Evolutionary conservation across 108 stramenopile species (phyloP).

Genomic region (Fistulifera pelliculosa): DNA sequence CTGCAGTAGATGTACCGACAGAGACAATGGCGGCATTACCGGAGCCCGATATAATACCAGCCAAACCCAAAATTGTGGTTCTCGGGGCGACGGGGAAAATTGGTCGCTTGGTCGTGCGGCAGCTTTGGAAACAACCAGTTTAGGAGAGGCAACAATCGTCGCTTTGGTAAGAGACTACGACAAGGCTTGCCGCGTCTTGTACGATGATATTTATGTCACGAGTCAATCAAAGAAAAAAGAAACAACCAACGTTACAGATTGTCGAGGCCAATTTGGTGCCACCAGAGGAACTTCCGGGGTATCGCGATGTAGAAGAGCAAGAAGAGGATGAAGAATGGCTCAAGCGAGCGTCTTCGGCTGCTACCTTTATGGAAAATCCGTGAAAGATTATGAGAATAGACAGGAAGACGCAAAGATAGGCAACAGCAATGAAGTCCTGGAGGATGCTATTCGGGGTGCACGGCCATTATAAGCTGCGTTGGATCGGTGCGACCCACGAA

Average conservation of each 20-base stretch:
- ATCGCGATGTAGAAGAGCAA: conserved; percentile 17
- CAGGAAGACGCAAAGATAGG: conserved; percentile 12
- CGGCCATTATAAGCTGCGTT: conserved; percentile 61
- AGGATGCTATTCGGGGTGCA: conserved; percentile 40
- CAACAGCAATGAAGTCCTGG: conserved; percentile 36
- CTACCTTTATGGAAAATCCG: conserved; percentile 24
- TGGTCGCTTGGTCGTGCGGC: conserved; percentile 43
- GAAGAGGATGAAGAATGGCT: conserved; percentile 23
- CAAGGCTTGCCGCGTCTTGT: conserved; percentile 42
- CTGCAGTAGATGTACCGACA: conserved; percentile 18
- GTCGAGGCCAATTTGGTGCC: conserved; percentile 53
- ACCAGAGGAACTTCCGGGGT: conserved; percentile 30
- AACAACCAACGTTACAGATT: conserved; percentile 37
- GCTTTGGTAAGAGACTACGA: conserved; percentile 48
- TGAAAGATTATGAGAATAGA: conserved; percentile 32
- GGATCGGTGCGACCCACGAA: conserved; percentile 46
- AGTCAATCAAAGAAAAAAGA: conserved; percentile 7
- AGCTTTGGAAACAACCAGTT: conserved; percentile 31
- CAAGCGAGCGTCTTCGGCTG: conserved; percentile 27
- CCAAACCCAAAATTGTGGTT: conserved; percentile 50
- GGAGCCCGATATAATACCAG: conserved; percentile 16
- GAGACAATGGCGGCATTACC: conserved; percentile 16
- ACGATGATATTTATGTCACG: conserved; percentile 27
- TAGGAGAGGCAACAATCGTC: conserved; percentile 50
- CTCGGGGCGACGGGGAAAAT: conserved; percentile 55